Base-by-base conservation (phyloP, 805 yeast species). In the Pichia nakasei region DNA sequence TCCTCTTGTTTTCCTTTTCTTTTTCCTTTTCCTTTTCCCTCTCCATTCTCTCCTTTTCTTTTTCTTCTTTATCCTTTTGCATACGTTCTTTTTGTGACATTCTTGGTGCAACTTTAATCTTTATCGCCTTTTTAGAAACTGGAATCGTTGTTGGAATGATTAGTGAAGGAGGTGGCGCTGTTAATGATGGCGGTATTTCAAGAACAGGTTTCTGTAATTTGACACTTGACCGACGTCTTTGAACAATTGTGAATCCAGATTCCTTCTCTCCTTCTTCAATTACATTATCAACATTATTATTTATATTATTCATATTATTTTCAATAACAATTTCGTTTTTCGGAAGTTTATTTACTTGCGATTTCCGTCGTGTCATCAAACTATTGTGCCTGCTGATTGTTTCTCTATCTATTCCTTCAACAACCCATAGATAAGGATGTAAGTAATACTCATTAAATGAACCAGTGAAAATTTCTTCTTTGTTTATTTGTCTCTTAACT, bases 371-470 rank as follows among this genome's bases (percentile, higher is more conserved):
- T 15, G 38, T 22, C 12, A 17, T 31, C 4, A 19, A 17, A 17
- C 19, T 17, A 20, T 38, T 32, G 22, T 41, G 44, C 15, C 38
- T 27, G n/a, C 29, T 29, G 1, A 39, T 18, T 19, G 48, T 46
- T n/a, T 50, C 49, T 24, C 43, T 49, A 29, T 40, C 42, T 22
- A 45, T 51, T 15, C 61, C 64, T 24, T 59, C 53, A 9, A 54
- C 48, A 9, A 61, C 58, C 56, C 56, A 51, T 9, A 58, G 39
- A 15, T 52, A 38, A 4, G 61, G 64, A 51, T 60, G 65, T 46
- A 75, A 59, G 45, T 72, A 74, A 5, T 57, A 54, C 18, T 61
- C 63, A 46, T 75, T 73, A 52, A 67, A 74, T 2, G 43, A 53
- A 3, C 59, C 54, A 6, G 59, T 41, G 39, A 29, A 29, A 6